Percentiles rank a stretch among this genome's conserved stretches.
These are phyloP conservation scores for Pseudogymnoascus sp. DNA, from an alignment of 2,329 filamentous ascomycete species.

Conservation along the genomic window DNA sequence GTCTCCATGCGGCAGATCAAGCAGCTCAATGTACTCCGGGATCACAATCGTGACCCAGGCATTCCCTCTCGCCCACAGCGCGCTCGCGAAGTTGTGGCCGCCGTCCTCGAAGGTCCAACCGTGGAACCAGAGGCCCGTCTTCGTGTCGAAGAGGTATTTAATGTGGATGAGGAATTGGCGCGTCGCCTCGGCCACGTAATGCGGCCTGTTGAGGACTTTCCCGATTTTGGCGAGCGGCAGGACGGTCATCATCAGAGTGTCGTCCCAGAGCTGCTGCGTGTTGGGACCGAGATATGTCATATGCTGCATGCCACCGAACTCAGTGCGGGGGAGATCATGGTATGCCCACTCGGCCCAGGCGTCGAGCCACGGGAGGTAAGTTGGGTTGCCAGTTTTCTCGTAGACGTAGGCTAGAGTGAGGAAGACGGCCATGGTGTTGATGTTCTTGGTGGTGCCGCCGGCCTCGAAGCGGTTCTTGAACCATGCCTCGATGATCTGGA, in stretches of 20 bases:
- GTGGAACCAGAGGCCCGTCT: constrained; percentile 70
- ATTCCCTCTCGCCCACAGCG: constrained; percentile 55
- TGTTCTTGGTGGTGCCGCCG: constrained; percentile 66
- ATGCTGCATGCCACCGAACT: constrained; percentile 45
- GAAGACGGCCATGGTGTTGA: constrained; percentile 78
- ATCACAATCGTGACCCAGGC: constrained; percentile 78
- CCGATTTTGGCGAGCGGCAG: constrained; percentile 75
- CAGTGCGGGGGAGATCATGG: constrained; percentile 65
- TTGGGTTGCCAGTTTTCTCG: constrained; percentile 61
- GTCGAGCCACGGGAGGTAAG: constrained; percentile 70
- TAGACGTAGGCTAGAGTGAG: constrained; percentile 71
- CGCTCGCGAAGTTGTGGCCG: constrained; percentile 54
- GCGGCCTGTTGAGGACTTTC: constrained; percentile 57
- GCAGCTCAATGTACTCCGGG: constrained; percentile 69
- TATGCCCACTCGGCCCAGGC: constrained; percentile 78
- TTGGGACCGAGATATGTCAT: constrained; percentile 53
- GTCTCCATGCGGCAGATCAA: constrained; percentile 53
- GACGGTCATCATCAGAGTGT: constrained; percentile 84
- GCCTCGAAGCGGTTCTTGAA: constrained; percentile 42
- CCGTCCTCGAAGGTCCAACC: constrained; percentile 70
- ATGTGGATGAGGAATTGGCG: constrained; percentile 70
- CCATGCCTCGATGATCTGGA: constrained; percentile 66
- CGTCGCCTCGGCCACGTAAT: constrained; percentile 72
- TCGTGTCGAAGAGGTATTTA: constrained; percentile 68
- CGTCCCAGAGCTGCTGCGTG: constrained; percentile 72